Percentiles rank a stretch among this genome's conserved stretches.
phyloP scores from a whole-genome alignment of 2,329 filamentous ascomycete genomes.

The Diaporthe amygdali region DNA sequence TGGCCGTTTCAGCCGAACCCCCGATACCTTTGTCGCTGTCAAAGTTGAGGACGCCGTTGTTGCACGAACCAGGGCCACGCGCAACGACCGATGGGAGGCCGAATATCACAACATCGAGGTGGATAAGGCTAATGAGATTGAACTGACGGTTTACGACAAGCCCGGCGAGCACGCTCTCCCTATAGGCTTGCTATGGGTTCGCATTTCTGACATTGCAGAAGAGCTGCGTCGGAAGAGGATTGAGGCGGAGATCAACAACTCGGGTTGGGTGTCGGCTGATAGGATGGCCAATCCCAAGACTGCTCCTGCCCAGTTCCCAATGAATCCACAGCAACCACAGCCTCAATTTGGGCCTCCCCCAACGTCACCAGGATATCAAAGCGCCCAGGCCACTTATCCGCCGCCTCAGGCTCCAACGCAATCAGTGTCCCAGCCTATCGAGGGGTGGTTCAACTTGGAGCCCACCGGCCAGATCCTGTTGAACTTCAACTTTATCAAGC shows the following conservation, averaged over 20 bases:
- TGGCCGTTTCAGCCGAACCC: conserved; percentile 83
- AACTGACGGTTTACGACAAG: conserved; percentile 97
- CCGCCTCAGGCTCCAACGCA: conserved; percentile 51
- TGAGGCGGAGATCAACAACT: conserved; percentile 91
- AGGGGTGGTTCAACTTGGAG: conserved; percentile 97
- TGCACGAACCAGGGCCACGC: conserved; percentile 82
- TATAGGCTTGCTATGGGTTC: conserved; percentile 94
- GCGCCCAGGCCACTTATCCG: conserved; percentile 30
- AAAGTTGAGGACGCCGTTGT: conserved; percentile 96
- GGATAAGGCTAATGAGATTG: conserved; percentile 98
- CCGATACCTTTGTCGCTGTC: conserved; percentile 93
- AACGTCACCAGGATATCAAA: conserved; percentile 43
- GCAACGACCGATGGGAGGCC: conserved; percentile 89
- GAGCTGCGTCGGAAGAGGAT: conserved; percentile 98
- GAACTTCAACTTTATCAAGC: conserved; percentile 90
- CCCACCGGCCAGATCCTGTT: conserved; percentile 92
- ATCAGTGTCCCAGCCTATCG: conserved; percentile 69
- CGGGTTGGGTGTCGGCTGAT: conserved; percentile 96
- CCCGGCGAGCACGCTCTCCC: conserved; percentile 87
- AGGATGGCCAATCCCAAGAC: conserved; percentile 73
- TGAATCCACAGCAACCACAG: conserved; percentile 50
- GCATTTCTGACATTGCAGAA: conserved; percentile 96
- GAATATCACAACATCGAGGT: conserved; percentile 93
- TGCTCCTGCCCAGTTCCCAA: conserved; percentile 63
- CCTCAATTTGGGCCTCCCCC: conserved; percentile 52